Conservation (phyloP, 2,329 filamentous ascomycete species). For the Cladosporium velox region DNA sequence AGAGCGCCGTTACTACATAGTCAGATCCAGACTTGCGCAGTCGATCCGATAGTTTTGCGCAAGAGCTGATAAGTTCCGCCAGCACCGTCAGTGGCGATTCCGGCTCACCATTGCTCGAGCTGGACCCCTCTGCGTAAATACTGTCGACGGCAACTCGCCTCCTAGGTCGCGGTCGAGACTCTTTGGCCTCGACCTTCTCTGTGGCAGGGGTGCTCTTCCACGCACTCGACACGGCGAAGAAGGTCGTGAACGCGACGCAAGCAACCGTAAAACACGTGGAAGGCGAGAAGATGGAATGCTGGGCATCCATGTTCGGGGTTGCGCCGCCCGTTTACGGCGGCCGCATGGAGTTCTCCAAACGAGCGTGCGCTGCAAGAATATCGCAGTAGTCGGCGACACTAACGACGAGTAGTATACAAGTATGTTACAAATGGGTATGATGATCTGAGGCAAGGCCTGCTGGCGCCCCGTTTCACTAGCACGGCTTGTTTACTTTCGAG, state of each 20-base stretch:
- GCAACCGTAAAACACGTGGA: constrained; percentile 31
- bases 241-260: constrained; percentile 30
- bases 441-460: constrained; percentile 9
- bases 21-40: constrained; percentile 17
- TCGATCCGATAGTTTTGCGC: constrained; percentile 22
- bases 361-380: background rate
- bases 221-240: constrained; percentile 28
- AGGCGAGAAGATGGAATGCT: constrained; percentile 27
- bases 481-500: constrained; percentile 5
- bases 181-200: background rate
- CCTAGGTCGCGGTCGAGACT: constrained; percentile 20
- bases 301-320: constrained; percentile 17
- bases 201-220: constrained; percentile 23
- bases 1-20: constrained; percentile 15
- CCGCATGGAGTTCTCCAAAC: constrained; percentile 9
- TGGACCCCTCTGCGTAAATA: constrained; percentile 22
- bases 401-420: background rate
- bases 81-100: constrained; percentile 20
- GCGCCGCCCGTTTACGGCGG: background rate
- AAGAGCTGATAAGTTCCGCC: constrained; percentile 22
- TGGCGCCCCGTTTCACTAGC: constrained; percentile 6
- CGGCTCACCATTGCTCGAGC: constrained; percentile 13
- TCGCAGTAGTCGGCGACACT: background rate
- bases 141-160: constrained; percentile 26
- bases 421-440: background rate